Conservation (phyloP, 106 monocot species). For the Xerophyta viscosa region DNA sequence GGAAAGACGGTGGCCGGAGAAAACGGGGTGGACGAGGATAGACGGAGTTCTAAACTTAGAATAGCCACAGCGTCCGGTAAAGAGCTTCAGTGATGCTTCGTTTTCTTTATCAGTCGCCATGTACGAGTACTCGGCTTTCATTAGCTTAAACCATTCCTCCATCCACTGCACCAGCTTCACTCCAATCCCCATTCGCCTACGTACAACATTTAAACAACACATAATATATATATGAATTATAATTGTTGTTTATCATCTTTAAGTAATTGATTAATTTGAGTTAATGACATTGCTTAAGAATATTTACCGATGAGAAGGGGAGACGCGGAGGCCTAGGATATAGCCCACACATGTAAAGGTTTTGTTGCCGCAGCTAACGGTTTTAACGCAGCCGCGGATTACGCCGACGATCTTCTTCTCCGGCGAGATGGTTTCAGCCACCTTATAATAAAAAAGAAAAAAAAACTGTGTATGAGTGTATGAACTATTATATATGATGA, state of each 20-base stretch:
- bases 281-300: too few relatives aligned
- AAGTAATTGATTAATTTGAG: too few relatives aligned
- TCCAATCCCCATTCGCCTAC: slow-evolving; percentile 63
- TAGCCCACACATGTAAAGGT: slow-evolving; percentile 38
- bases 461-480: neutral
- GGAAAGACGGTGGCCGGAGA: slow-evolving; percentile 37
- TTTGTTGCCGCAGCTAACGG: slow-evolving; percentile 53
- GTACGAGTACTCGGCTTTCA: slow-evolving; percentile 71
- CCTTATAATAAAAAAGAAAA: slow-evolving; percentile 15
- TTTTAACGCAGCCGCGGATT: slow-evolving; percentile 64
- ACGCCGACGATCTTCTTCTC: slow-evolving; percentile 50
- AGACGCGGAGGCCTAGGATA: slow-evolving; percentile 73
- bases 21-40: slow-evolving; percentile 72
- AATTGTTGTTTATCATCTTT: too few relatives aligned
- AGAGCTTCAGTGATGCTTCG: slow-evolving; percentile 51
- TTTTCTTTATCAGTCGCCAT: slow-evolving; percentile 77
- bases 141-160: slow-evolving; percentile 56
- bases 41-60: slow-evolving; percentile 65
- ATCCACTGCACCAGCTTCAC: slow-evolving; percentile 31
- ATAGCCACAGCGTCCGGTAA: slow-evolving; percentile 57
- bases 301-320: slow-evolving; percentile 42
- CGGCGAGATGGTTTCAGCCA: slow-evolving; percentile 40
- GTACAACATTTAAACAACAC: too few relatives aligned
- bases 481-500: too few relatives aligned
- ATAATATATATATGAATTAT: too few relatives aligned